Percentiles rank a stretch among this genome's conserved stretches.
Evolutionary conservation across 148 eudicot genomes (phyloP).

Genomic region (Arctostaphylos glauca): DNA sequence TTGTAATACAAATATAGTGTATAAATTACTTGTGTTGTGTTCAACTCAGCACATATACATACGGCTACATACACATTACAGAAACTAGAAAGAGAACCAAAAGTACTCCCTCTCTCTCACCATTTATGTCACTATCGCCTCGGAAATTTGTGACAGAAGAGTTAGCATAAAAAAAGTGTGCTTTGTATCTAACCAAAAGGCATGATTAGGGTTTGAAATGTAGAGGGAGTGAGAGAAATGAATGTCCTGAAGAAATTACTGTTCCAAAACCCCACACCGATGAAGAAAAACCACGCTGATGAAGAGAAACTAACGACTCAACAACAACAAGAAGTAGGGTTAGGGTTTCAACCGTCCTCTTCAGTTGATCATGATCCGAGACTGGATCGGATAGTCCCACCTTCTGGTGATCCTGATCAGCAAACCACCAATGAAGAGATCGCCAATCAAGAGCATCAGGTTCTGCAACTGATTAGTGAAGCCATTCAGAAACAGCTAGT

Average conservation of each 20-base stretch:
- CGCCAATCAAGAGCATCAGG: constrained; percentile 11
- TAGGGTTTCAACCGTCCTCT: constrained; percentile 14
- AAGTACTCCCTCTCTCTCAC: neutral
- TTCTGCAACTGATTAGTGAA: neutral
- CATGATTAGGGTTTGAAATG: constrained; percentile 18
- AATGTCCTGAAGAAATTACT: constrained; percentile 10
- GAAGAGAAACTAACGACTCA: neutral
- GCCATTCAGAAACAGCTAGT: constrained; percentile 14
- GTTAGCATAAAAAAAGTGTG: too few species aligned
- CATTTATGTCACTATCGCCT: neutral
- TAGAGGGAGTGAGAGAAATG: neutral
- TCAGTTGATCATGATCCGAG: neutral
- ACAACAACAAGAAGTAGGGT: neutral
- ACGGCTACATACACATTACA: too few species aligned
- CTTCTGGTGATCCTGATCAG: constrained; percentile 1
- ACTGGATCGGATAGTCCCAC: neutral
- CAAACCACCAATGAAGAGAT: neutral
- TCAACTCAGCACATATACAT: too few species aligned
- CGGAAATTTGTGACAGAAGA: neutral
- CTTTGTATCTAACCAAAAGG: neutral
- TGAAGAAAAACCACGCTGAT: neutral
- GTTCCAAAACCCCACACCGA: neutral
- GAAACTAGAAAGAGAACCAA: too few species aligned
- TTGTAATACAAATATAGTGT: too few species aligned
- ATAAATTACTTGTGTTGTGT: too few species aligned